Evolutionary conservation across 345 rosid species (phyloP).

Genomic region (Lumnitzera racemosa): DNA sequence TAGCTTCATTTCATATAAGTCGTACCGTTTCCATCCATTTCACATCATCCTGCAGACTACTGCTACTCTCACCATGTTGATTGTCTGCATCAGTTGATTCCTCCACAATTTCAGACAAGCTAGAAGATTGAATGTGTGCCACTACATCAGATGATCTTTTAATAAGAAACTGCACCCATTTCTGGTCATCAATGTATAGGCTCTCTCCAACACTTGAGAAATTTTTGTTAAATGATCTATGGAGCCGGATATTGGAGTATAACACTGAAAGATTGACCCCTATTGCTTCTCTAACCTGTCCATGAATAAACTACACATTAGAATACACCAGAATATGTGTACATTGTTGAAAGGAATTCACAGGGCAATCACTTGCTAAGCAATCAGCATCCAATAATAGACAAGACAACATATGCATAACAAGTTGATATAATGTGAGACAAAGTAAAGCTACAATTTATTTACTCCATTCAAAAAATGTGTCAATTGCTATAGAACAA

Average conservation of each 20-base stretch:
- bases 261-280: constrained; percentile 79
- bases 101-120: constrained; percentile 49
- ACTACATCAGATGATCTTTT: constrained; percentile 71
- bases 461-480: no score
- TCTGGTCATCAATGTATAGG: constrained; percentile 26
- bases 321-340: constrained; percentile 6
- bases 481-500: no score
- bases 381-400: no score
- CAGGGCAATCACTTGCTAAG: no score
- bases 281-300: constrained; percentile 91
- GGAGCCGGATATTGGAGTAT: constrained; percentile 84
- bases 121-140: constrained; percentile 60
- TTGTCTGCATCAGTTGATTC: constrained; percentile 25
- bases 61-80: constrained; percentile 43
- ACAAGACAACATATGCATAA: no score
- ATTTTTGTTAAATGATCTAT: constrained; percentile 33
- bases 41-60: constrained; percentile 65
- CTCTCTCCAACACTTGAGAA: constrained; percentile 38
- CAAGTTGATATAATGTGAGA: no score
- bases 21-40: constrained; percentile 99
- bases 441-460: no score
- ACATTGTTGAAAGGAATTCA: neutral
- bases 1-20: constrained; percentile 1
- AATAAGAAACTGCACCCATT: constrained; percentile 55
- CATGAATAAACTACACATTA: constrained; percentile 8